Evolutionary conservation across 441 rosid species (phyloP), one percentile per base, ranked within the genome.

Genomic region (Theobroma grandiflorum): DNA sequence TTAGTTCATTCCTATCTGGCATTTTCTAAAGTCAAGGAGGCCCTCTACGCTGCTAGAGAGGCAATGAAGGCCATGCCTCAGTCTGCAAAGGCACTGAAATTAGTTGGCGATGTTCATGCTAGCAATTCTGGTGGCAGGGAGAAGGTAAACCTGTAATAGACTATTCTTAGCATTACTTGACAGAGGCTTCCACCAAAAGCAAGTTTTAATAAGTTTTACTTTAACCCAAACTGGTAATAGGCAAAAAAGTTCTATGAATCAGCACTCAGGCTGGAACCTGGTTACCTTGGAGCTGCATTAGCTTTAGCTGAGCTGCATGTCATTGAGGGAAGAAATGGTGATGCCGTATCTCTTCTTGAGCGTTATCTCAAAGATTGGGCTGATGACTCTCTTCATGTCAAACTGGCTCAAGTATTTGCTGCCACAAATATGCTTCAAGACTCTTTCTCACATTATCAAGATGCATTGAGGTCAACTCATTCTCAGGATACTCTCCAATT

Each of bases 31-130:
- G 88, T 90, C 80, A 97, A 97, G 87, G 98, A 97, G 86, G 99
- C 98, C 57, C 86, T 97, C 76, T 91, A 88, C 87, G 91, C 97
- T 47, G 94, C 99, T 10, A 92, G 99, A 84, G 99, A 94, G 90
- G 99, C 99, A 58, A 95, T 95, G 99, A 97, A 91, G 87, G 96
- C 98, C 70, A 97, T 95, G 98, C 99, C 99, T 84, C 99, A 95
- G 82, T 97, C 99, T 50, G 97, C 99, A 72, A 95, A 92, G 88
- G 98, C 98, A 71, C 82, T 95, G 71, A 97, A 95, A 83, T 86
- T 95, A 86, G 99, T 97, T 58, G 99, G 99, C 74, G 99, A 97
- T 88, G 99, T 94, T 73, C 98, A 97, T 83, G 96, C 98, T 66
- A 89, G 90, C 85, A 92, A 91, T 82, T 83, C 97, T 81, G 78